phyloP scores from a whole-genome alignment of 768 basidiomycete species.

The Amanita jacksonii region DNA sequence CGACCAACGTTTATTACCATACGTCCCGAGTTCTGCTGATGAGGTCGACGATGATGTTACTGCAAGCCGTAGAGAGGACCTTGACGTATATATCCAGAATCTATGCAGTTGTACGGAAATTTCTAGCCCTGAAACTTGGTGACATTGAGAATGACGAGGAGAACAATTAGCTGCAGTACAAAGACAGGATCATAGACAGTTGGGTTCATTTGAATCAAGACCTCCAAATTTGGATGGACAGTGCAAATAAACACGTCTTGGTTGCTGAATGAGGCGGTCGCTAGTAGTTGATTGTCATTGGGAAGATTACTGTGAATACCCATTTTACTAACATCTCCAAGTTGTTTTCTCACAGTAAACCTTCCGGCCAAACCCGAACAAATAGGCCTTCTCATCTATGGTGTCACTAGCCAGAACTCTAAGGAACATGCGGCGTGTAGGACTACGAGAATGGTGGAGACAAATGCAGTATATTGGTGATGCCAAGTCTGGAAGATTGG shows the following conservation, averaged over 20 bases:
- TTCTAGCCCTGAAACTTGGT: constrained; percentile 79
- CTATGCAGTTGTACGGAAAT: constrained; percentile 78
- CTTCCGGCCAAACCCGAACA: constrained; percentile 24
- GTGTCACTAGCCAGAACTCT: constrained; percentile 70
- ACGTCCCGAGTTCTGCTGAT: constrained; percentile 92
- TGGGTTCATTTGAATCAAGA: constrained; percentile 59
- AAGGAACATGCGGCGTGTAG: constrained; percentile 65
- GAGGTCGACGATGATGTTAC: constrained; percentile 81
- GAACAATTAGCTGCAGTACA: constrained; percentile 59
- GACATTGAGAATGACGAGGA: constrained; percentile 69
- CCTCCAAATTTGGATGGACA: constrained; percentile 64
- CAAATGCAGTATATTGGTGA: constrained; percentile 93
- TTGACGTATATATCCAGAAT: constrained; percentile 81
- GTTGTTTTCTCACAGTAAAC: background rate
- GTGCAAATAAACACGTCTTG: constrained; percentile 74
- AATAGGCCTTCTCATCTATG: constrained; percentile 24
- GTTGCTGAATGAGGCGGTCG: constrained; percentile 55
- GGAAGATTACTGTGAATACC: too few relatives aligned
- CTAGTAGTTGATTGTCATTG: background rate
- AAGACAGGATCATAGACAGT: constrained; percentile 57
- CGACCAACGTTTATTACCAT: constrained; percentile 75
- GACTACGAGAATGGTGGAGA: constrained; percentile 81
- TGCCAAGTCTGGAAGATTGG: constrained; percentile 72
- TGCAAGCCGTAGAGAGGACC: constrained; percentile 65
- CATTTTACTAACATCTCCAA: background rate